Evolutionary conservation across 208 protist species (phyloP), one percentile per base, ranked within the genome.

Genomic region (Leishmania major): DNA sequence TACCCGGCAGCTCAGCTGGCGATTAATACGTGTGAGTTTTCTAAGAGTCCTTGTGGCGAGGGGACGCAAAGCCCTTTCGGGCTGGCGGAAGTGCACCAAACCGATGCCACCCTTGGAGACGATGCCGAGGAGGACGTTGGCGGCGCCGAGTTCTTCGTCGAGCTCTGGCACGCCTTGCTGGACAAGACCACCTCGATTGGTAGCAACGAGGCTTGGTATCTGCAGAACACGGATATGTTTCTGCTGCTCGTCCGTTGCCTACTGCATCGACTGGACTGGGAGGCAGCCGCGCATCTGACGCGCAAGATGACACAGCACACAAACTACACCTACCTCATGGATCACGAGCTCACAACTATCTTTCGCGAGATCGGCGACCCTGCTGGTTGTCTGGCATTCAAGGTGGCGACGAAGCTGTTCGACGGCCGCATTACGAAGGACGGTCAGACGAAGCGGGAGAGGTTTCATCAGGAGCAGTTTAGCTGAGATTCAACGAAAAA

Each of bases 321-420:
- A n/a, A 91, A 78, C 19, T 96, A 95, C 84, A 97, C 91, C 22
- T 93, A 95, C 85, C 86, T 92, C 77, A 95, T 97, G 91, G 95
- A 97, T 75, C 91, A 95, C 74, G 92, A 96, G 67, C 77, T 97
- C 28, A 94, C 89, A 22, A 80, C 79, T 4, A 96, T 97, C 79
- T 97, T 97, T 82, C 81, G 77, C 31, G 93, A 96, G 74, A 95
- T 96, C 66, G 95, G 95, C 35, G 95, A 97, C 77, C 95, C 95
- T 1, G 87, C 92, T 25, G 95, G 95, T 3, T 94, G 88, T 73
- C 77, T 97, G 28, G 90, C 92, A 22, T 97, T 97, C 82, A 97
- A 97, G 81, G 92, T 96, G 22, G 95, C 95, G 43, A 94, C 95
- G 53, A 94, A 95, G 83, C 84, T 96, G 49, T 96, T 96, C 81